Evolutionary conservation across 352 stramenopile genomes (phyloP).

Genomic region (Globisporangium middletonii): DNA sequence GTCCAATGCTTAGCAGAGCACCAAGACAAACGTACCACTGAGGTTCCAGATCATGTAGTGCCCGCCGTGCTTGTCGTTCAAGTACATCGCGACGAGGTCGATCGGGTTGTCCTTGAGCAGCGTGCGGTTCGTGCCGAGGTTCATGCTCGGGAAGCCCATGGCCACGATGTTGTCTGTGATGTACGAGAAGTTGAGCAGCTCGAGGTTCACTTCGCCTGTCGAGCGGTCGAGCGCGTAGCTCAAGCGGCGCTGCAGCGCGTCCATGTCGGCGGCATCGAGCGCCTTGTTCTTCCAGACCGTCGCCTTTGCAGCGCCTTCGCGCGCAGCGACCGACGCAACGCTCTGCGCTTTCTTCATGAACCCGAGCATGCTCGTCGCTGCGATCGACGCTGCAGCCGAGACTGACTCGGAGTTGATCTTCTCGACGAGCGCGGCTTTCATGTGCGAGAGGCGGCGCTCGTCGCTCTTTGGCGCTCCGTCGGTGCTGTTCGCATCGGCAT

Average conservation of each 20-base stretch:
- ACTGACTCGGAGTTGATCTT: slow-evolving; percentile 69
- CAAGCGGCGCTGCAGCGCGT: slow-evolving; percentile 71
- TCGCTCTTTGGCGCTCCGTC: slow-evolving; percentile 19
- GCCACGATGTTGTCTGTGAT: slow-evolving; percentile 84
- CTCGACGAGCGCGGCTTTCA: slow-evolving; percentile 53
- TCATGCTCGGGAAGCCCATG: slow-evolving; percentile 91
- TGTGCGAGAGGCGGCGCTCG: slow-evolving; percentile 34
- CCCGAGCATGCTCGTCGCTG: slow-evolving; percentile 66
- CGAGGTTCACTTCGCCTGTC: slow-evolving; percentile 74
- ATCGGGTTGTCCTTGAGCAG: slow-evolving; percentile 86
- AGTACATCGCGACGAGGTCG: slow-evolving; percentile 89
- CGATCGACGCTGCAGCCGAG: slow-evolving; percentile 54
- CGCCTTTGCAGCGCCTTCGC: slow-evolving; percentile 73
- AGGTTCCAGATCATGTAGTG: slow-evolving; percentile 99
- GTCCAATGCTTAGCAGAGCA: not conserved
- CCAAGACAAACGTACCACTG: slow-evolving; percentile 38
- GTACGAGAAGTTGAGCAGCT: slow-evolving; percentile 90
- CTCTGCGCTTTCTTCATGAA: slow-evolving; percentile 85
- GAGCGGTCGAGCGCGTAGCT: slow-evolving; percentile 78
- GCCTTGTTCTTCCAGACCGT: slow-evolving; percentile 64
- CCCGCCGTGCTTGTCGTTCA: slow-evolving; percentile 92
- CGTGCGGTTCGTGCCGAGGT: slow-evolving; percentile 64
- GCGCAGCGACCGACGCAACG: slow-evolving; percentile 57
- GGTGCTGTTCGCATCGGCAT: not conserved
- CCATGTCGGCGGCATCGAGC: slow-evolving; percentile 80